phyloP scores from a whole-genome alignment of 306 rosid genomes.

The Sicyos edulis region DNA sequence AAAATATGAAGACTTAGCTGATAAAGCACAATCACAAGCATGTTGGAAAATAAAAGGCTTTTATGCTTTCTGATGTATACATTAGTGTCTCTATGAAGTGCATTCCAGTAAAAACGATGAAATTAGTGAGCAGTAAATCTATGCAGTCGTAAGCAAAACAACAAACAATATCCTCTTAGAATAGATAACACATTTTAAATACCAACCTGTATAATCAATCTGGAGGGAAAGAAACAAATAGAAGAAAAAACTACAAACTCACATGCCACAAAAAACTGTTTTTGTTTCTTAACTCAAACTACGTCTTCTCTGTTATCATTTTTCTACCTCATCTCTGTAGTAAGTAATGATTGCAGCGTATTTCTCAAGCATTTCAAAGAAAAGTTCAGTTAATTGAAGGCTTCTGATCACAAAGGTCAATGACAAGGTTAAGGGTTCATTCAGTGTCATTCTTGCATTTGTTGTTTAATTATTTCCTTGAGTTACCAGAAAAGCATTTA shows the following conservation, averaged over 20 bases:
- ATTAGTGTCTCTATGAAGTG: no score
- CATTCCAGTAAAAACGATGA: no score
- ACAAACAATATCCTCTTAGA: background rate
- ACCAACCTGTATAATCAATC: no score
- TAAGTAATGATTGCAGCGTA: no score
- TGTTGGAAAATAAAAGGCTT: background rate
- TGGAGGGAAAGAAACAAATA: no score
- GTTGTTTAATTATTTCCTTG: background rate
- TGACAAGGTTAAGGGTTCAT: background rate
- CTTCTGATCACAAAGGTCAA: background rate
- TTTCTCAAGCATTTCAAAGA: no score
- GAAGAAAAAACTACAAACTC: no score
- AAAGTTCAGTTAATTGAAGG: background rate
- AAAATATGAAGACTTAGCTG: background rate
- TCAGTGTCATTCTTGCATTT: background rate
- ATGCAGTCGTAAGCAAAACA: background rate
- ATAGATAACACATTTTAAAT: background rate
- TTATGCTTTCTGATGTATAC: no score
- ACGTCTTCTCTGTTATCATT: no score
- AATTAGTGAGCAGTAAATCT: background rate
- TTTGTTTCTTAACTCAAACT: no score
- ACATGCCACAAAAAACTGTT: no score
- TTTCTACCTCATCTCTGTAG: no score
- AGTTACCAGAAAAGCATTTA: background rate
- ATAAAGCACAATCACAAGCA: background rate